Evolutionary conservation across 1,284 basidiomycete genomes (phyloP).

Genomic region (Singerocomus rubriflavus): DNA sequence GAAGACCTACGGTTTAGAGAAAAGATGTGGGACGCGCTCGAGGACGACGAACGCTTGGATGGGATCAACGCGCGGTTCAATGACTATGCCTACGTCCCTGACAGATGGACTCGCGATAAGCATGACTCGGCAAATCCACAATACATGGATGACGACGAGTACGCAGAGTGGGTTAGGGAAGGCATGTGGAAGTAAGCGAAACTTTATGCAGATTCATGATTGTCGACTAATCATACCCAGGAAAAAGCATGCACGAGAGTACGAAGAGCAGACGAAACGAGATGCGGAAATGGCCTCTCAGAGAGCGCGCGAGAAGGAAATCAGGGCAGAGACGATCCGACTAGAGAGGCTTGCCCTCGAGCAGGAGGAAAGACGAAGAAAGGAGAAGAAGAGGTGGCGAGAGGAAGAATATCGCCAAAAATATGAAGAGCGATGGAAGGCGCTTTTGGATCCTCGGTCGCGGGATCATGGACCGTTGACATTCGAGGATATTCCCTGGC

Average conservation of each 20-base stretch:
- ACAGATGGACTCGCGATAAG: constrained; percentile 49
- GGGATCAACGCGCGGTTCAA: constrained; percentile 60
- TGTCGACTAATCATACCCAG: constrained; percentile 33
- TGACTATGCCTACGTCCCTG: constrained; percentile 64
- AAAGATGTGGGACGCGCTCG: constrained; percentile 66
- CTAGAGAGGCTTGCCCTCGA: constrained; percentile 52
- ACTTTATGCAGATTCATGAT: background rate
- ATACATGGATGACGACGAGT: constrained; percentile 79
- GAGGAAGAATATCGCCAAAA: constrained; percentile 44
- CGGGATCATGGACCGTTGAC: constrained; percentile 28
- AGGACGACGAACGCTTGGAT: constrained; percentile 66
- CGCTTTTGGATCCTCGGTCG: constrained; percentile 38
- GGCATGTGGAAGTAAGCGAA: constrained; percentile 73
- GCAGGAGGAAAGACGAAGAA: constrained; percentile 43
- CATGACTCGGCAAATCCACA: constrained; percentile 47
- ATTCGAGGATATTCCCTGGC: constrained; percentile 80
- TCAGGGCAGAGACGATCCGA: constrained; percentile 49
- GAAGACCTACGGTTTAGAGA: constrained; percentile 66
- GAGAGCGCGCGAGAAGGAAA: constrained; percentile 51
- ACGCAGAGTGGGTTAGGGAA: constrained; percentile 73
- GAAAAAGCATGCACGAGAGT: constrained; percentile 63
- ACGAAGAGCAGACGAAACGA: constrained; percentile 57
- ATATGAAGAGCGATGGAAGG: constrained; percentile 62
- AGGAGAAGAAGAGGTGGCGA: constrained; percentile 43
- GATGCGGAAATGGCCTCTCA: constrained; percentile 50